A percentile compares a stretch with the other conserved stretches of the same genome.
Evolutionary conservation across 169 alveolate species (phyloP).

Genomic region (Plasmodium ovale): DNA sequence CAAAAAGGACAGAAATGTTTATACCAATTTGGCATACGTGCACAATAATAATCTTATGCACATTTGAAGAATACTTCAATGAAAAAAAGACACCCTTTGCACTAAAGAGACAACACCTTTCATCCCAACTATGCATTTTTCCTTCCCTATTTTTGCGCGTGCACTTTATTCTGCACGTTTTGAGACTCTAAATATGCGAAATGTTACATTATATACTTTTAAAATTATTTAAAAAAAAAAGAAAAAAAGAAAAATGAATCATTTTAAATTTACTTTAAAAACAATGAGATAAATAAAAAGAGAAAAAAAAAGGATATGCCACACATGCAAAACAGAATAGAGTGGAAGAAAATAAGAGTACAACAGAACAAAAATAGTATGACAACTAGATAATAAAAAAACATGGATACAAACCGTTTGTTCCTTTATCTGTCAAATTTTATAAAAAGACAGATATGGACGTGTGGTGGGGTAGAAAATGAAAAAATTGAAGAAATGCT

Average conservation of each 20-base stretch:
- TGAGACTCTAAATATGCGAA: neutral
- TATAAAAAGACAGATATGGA: too few relatives aligned
- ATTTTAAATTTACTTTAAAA: conserved; percentile 19
- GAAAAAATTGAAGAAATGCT: too few relatives aligned
- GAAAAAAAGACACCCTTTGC: too few relatives aligned
- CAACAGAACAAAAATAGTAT: neutral
- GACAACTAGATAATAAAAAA: neutral
- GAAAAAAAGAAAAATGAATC: conserved; percentile 27
- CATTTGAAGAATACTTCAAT: too few relatives aligned
- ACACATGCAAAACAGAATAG: neutral
- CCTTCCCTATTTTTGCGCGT: neutral
- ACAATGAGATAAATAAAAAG: neutral
- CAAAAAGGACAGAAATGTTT: too few relatives aligned
- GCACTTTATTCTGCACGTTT: neutral
- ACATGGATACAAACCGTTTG: neutral
- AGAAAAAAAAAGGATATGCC: neutral
- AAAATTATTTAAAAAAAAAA: neutral
- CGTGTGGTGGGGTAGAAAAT: too few relatives aligned
- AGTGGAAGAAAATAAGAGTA: neutral
- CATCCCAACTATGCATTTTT: too few relatives aligned
- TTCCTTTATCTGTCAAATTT: neutral
- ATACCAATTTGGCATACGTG: too few relatives aligned
- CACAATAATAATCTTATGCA: too few relatives aligned
- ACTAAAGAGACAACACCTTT: too few relatives aligned
- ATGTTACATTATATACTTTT: neutral